phyloP scores from a whole-genome alignment of 345 rosid species.

The Turnera subulata region DNA sequence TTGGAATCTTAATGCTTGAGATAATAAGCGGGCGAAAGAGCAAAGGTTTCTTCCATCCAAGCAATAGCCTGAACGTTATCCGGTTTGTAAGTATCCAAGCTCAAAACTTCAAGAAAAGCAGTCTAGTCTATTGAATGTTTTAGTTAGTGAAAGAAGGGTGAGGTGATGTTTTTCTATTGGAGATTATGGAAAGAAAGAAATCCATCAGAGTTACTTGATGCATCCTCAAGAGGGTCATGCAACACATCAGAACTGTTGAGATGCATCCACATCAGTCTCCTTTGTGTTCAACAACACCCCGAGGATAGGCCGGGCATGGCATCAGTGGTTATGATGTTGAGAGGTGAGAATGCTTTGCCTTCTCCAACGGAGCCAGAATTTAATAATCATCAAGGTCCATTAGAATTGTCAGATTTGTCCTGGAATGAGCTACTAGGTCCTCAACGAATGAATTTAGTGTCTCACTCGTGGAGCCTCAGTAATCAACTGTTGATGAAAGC shows the following conservation, averaged over 20 bases:
- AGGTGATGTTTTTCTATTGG: constrained; percentile 1
- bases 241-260: neutral
- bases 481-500: neutral
- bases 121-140: neutral
- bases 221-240: neutral
- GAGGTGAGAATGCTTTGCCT: neutral
- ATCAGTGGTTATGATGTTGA: neutral
- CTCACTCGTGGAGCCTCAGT: neutral
- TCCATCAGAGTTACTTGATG: neutral
- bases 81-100: neutral
- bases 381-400: neutral
- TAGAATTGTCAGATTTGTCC: neutral
- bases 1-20: constrained; percentile 10
- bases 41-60: constrained; percentile 1
- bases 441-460: neutral
- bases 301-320: constrained; percentile 6
- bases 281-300: constrained; percentile 9
- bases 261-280: constrained; percentile 9
- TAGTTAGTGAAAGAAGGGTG: no score
- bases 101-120: neutral
- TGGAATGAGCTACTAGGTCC: neutral
- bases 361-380: neutral
- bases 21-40: constrained; percentile 8
- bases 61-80: neutral
- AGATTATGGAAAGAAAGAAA: constrained; percentile 14